Percentiles rank a stretch among this genome's conserved stretches.
Evolutionary conservation across 495 filamentous ascomycete species (phyloP).

Genomic region (Aspergillus hancockii): DNA sequence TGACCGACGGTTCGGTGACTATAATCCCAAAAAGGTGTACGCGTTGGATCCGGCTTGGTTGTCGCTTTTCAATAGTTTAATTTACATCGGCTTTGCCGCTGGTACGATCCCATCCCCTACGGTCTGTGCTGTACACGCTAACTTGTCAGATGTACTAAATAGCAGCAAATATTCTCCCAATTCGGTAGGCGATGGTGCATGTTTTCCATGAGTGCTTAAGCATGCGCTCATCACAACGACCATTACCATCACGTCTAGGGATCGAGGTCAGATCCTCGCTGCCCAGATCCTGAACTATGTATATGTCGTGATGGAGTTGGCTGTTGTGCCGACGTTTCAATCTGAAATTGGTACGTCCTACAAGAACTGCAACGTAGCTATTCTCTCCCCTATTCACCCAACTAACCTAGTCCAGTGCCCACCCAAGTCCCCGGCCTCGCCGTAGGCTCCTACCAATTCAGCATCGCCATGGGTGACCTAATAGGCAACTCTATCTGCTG

Average conservation of each 20-base stretch:
- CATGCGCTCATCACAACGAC: slow-evolving; percentile 34
- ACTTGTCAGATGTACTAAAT: slow-evolving; percentile 25
- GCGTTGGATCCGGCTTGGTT: slow-evolving; percentile 25
- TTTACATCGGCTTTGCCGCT: slow-evolving; percentile 31
- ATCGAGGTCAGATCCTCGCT: slow-evolving; percentile 30
- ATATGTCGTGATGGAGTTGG: slow-evolving; percentile 41
- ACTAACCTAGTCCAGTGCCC: slow-evolving; percentile 13
- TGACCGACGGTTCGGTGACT: slow-evolving; percentile 28
- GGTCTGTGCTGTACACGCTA: neutral
- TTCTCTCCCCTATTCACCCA: neutral
- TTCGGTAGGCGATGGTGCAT: slow-evolving; percentile 37
- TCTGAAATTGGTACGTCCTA: slow-evolving; percentile 26
- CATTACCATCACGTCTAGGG: slow-evolving; percentile 31
- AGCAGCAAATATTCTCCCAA: slow-evolving; percentile 17
- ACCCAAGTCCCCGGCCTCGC: slow-evolving; percentile 35
- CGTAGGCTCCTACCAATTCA: slow-evolving; percentile 33
- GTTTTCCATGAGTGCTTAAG: slow-evolving; percentile 37
- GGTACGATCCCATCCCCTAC: slow-evolving; percentile 20
- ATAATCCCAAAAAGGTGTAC: slow-evolving; percentile 21
- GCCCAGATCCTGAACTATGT: slow-evolving; percentile 36
- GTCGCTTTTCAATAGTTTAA: slow-evolving; percentile 33
- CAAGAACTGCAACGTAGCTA: neutral
- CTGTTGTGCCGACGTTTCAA: slow-evolving; percentile 31
- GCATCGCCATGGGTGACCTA: slow-evolving; percentile 5
- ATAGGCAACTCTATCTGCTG: slow-evolving; percentile 19